These are phyloP conservation scores for Penicillium subrubescens DNA, from an alignment of 495 filamentous ascomycete genomes.

Conservation along the genomic window DNA sequence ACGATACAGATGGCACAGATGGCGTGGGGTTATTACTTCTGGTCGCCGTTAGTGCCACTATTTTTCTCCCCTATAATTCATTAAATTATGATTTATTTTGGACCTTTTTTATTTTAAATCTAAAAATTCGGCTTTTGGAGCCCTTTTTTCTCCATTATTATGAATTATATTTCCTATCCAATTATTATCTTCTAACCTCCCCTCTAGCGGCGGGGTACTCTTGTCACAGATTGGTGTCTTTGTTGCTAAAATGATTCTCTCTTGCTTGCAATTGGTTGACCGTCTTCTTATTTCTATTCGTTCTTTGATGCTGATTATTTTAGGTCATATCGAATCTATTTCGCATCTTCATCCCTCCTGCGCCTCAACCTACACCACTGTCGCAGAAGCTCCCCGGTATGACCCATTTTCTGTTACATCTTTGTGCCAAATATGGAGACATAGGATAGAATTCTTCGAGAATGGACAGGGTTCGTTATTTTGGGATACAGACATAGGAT, in stretches of 20 bases:
- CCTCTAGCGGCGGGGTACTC: conserved; percentile 6
- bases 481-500: not conserved
- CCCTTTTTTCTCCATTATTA: conserved; percentile 5
- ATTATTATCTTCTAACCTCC: conserved; percentile 12
- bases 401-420: conserved; percentile 6
- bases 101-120: not conserved
- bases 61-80: conserved; percentile 9
- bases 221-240: conserved; percentile 4
- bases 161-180: not conserved
- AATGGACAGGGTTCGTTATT: not conserved
- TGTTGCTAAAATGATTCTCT: not conserved
- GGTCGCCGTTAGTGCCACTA: conserved; percentile 13
- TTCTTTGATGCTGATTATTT: conserved; percentile 6
- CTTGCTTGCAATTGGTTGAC: not conserved
- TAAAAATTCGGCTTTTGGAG: conserved; percentile 11
- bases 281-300: not conserved
- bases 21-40: conserved; percentile 14
- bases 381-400: not conserved
- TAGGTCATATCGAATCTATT: conserved; percentile 2
- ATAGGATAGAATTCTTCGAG: conserved; percentile 10
- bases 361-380: not conserved
- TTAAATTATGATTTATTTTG: conserved; percentile 9
- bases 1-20: conserved; percentile 3
- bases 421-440: conserved; percentile 25
- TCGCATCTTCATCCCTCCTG: conserved; percentile 1